Base-by-base conservation (phyloP, 1,139 yeast species). In the Hemisphaericaspora subhashii region DNA sequence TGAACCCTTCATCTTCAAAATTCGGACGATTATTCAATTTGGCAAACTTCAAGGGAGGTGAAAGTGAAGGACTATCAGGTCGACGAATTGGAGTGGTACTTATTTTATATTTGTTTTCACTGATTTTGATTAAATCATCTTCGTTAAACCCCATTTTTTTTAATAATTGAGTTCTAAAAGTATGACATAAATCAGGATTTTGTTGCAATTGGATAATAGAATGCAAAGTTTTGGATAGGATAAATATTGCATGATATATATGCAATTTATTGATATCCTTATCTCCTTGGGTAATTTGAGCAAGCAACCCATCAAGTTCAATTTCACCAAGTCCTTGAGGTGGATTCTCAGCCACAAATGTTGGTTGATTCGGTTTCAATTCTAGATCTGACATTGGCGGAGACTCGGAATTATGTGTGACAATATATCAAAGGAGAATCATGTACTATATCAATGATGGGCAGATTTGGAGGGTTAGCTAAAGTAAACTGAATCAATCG, bases 311-410 rank as follows among this genome's bases (percentile, higher is more conserved):
- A 30, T 60, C 61, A n/a, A 66, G 48, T 38, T 55, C 51, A 14
- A 69, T 65, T 34, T 69, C 76, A 6, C 59, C 64, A 9, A 68
- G 44, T 17, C 57, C 50, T 21, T 46, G 48, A 3, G 77, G 77
- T 15, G n/a, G n/a, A n/a, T n/a, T n/a, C n/a, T 64, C 74, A 51
- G 71, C 77, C 22, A 60, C 68, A 52, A 71, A 71, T 16, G 77
- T 70, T 44, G 69, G 72, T 38, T 56, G 64, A 3, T 61, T 55
- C 8, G 59, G 62, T 43, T 69, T 71, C 46, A 71, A 61, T 42
- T 72, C 74, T 35, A 71, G 55, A 20, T 68, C 75, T n/a, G 26
- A 17, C 35, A 31, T 31, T 9, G 6, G 3, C 12, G 12, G n/a
- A n/a, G n/a, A n/a, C n/a, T n/a, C n/a, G n/a, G n/a, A n/a, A n/a